A percentile compares a stretch with the other conserved stretches of the same genome.
These are phyloP conservation scores for Lipomyces japonicus DNA, from an alignment of 805 yeast genomes.

Conservation along the genomic window DNA sequence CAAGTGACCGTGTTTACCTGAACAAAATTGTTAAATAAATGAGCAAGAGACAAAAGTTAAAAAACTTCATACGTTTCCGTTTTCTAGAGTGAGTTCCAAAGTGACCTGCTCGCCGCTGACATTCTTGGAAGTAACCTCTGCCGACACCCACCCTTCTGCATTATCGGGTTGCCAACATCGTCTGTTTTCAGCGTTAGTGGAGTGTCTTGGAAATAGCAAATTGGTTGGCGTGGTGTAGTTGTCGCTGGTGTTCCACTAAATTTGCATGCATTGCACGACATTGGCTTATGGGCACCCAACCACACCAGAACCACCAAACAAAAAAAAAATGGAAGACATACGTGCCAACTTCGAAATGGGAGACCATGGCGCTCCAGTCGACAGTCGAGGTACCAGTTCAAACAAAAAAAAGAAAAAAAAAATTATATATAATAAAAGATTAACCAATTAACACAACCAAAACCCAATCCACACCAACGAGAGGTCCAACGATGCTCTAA, in stretches of 20 bases:
- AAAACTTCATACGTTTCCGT: conserved; percentile 37
- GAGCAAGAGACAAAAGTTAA: neutral
- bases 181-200: conserved; percentile 26
- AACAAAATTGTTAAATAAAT: neutral
- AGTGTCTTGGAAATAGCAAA: neutral
- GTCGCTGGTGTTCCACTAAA: neutral
- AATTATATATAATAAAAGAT: no score
- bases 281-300: neutral
- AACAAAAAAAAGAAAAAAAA: neutral
- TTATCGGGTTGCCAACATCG: conserved; percentile 78
- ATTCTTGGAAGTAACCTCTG: conserved; percentile 49
- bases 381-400: neutral
- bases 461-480: no score
- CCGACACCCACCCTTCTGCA: conserved; percentile 70
- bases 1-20: conserved; percentile 30
- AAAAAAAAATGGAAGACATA: conserved; percentile 4
- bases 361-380: conserved; percentile 23
- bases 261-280: neutral
- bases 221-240: neutral
- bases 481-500: no score
- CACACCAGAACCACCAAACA: neutral
- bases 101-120: conserved; percentile 46
- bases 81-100: conserved; percentile 53
- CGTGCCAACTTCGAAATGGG: conserved; percentile 28
- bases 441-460: no score